Percentiles rank a stretch among this genome's conserved stretches.
These are phyloP conservation scores for Wickerhamiella australiensis DNA, from an alignment of 805 yeast species.

Conservation along the genomic window DNA sequence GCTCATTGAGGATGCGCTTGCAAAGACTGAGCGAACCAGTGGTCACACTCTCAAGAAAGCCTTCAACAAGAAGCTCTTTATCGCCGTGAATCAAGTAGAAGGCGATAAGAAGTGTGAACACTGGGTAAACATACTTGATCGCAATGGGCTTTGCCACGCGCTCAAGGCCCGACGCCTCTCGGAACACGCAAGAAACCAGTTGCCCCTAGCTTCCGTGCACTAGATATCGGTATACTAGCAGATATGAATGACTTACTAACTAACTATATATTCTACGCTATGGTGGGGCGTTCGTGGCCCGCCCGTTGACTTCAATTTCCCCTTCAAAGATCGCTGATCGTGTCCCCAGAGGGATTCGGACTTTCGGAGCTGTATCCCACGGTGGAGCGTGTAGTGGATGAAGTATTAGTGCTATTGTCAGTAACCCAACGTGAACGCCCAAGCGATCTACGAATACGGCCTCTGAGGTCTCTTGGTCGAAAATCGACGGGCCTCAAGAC, in stretches of 20 bases:
- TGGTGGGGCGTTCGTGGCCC: too few relatives aligned
- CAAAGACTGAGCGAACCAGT: constrained; percentile 22
- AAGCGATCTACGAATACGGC: too few relatives aligned
- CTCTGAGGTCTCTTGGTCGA: not conserved
- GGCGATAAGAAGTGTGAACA: constrained; percentile 17
- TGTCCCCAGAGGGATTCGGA: too few relatives aligned
- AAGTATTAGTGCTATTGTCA: not conserved
- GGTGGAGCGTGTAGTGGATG: not conserved
- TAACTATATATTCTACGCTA: too few relatives aligned
- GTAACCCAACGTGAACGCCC: too few relatives aligned
- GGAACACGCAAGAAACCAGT: constrained; percentile 11
- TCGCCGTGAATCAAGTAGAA: constrained; percentile 16
- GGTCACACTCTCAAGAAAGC: constrained; percentile 24
- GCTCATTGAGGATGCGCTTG: constrained; percentile 20
- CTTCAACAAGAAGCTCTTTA: constrained; percentile 22
- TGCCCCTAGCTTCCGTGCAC: constrained; percentile 1
- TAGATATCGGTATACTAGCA: not conserved
- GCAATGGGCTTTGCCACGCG: constrained; percentile 17
- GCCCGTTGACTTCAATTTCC: too few relatives aligned
- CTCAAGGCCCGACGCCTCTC: constrained; percentile 11
- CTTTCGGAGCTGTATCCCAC: not conserved
- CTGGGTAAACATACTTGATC: constrained; percentile 16
- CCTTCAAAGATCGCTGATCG: too few relatives aligned
- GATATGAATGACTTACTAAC: not conserved
- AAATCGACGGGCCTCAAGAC: not conserved